phyloP scores from a whole-genome alignment of 495 filamentous ascomycete genomes.

The Penicillium robsamsonii region DNA sequence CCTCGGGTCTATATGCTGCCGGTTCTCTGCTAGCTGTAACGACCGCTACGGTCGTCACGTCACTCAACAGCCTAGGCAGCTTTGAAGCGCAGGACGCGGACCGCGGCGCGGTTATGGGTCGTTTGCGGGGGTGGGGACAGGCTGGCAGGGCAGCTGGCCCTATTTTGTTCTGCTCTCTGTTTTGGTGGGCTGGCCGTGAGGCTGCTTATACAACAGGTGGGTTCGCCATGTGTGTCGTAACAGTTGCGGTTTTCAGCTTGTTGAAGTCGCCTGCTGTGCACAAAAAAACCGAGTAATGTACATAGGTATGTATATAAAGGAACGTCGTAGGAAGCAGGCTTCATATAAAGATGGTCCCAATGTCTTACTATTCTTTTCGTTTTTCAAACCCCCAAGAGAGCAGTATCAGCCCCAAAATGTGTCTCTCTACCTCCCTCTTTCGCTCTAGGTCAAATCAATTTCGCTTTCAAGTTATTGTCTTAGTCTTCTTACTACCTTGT shows the following conservation, averaged over 20 bases:
- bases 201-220: constrained; percentile 80
- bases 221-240: constrained; percentile 71
- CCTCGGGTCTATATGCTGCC: constrained; percentile 71
- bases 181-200: constrained; percentile 97
- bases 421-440: neutral
- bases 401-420: neutral
- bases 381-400: neutral
- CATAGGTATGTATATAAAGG: neutral
- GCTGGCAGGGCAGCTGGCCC: constrained; percentile 83
- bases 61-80: constrained; percentile 85
- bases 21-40: constrained; percentile 83
- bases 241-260: constrained; percentile 64
- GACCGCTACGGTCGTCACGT: constrained; percentile 89
- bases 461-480: neutral
- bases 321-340: neutral
- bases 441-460: neutral
- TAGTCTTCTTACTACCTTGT: neutral
- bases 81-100: constrained; percentile 80
- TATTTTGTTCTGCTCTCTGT: constrained; percentile 88
- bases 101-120: constrained; percentile 80
- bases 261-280: constrained; percentile 48
- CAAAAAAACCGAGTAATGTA: constrained; percentile 17
- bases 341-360: neutral
- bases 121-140: constrained; percentile 83
- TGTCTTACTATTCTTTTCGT: neutral